Percentiles rank a stretch among this genome's conserved stretches.
Conservation (phyloP, 306 rosid species). For the Nissolia schottii region DNA sequence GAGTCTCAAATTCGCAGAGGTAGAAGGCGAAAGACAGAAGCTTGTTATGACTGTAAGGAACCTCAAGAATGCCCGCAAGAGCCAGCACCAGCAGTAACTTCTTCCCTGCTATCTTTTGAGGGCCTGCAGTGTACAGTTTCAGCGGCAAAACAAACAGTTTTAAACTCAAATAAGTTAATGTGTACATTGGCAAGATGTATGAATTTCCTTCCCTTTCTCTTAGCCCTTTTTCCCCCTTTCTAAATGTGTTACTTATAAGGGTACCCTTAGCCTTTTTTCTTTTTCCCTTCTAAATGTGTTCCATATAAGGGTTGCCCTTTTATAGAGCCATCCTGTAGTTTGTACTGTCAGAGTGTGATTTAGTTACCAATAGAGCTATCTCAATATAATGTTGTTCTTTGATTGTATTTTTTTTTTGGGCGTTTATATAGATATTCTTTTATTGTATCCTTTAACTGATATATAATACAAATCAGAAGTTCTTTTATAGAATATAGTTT, state of each 20-base stretch:
- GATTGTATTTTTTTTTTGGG: background rate
- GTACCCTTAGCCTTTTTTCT: no score
- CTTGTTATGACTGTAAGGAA: constrained; percentile 86
- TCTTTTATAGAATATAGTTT: constrained; percentile 1
- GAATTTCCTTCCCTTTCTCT: background rate
- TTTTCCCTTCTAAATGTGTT: no score
- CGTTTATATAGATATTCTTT: constrained; percentile 36
- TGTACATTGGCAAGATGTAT: constrained; percentile 36
- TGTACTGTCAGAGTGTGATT: constrained; percentile 20
- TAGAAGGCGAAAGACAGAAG: constrained; percentile 97
- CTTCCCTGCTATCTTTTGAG: constrained; percentile 11
- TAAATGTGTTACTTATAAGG: constrained; percentile 32
- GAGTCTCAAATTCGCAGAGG: constrained; percentile 97
- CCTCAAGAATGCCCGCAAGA: constrained; percentile 65
- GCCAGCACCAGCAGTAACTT: constrained; percentile 21
- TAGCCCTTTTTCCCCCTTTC: background rate
- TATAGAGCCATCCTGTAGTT: constrained; percentile 22
- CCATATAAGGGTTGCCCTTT: constrained; percentile 22
- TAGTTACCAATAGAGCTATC: constrained; percentile 25
- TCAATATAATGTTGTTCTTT: constrained; percentile 18
- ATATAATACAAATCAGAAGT: constrained; percentile 13
- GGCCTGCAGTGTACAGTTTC: constrained; percentile 40
- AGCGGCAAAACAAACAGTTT: constrained; percentile 19
- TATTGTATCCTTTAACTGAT: constrained; percentile 22
- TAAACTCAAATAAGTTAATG: constrained; percentile 49